Evolutionary conservation across 345 rosid genomes (phyloP).

Genomic region (Citrus sinensis): DNA sequence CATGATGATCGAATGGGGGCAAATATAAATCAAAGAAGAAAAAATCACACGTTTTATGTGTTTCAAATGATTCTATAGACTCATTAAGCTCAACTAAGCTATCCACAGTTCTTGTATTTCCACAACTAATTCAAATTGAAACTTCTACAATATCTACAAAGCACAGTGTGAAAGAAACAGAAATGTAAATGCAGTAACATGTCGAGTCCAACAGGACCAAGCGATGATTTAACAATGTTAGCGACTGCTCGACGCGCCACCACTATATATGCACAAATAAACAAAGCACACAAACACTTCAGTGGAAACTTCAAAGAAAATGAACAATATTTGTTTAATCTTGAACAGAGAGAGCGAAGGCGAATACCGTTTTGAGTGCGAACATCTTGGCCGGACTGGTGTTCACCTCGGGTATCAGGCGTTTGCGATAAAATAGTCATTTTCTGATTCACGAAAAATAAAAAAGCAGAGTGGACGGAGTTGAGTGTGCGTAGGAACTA

Average conservation of each 20-base stretch:
- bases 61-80: no score
- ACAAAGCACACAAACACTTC: neutral
- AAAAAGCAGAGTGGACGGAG: neutral
- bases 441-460: neutral
- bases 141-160: neutral
- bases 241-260: slow-evolving; percentile 95
- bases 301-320: neutral
- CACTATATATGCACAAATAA: slow-evolving; percentile 35
- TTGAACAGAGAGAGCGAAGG: neutral
- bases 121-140: neutral
- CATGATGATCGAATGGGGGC: neutral
- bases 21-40: neutral
- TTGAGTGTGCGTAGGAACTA: neutral
- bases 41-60: no score
- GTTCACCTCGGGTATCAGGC: slow-evolving; percentile 83
- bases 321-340: neutral
- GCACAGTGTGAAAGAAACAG: neutral
- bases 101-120: neutral
- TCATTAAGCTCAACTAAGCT: neutral
- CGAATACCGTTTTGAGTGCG: slow-evolving; percentile 84
- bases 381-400: slow-evolving; percentile 92
- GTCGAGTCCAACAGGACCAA: slow-evolving; percentile 97
- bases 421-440: slow-evolving; percentile 65
- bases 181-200: slow-evolving; percentile 41
- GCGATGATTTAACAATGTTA: slow-evolving; percentile 88